Evolutionary conservation across 306 rosid species (phyloP), one percentile per base, ranked within the genome.

Genomic region (Sicyos edulis): DNA sequence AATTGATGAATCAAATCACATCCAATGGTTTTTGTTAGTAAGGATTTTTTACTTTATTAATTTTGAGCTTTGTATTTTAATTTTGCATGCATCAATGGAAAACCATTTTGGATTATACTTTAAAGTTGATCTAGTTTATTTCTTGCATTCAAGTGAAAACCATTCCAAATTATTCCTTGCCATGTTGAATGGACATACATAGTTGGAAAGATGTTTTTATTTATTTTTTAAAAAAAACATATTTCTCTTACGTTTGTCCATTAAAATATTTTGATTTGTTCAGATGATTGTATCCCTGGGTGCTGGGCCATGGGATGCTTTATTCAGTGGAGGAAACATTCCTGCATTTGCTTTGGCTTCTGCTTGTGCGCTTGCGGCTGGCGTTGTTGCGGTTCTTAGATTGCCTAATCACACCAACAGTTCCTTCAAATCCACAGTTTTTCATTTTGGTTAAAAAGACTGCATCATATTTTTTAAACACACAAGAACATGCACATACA

Each of bases 301-400:
- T 51, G 88, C 90, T 75, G 97, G 96, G 74, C 97, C 97, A 26
- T 92, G 97, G 96, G 97, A 92, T 85, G 97, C 95, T 45, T 83
- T 92, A 79, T 92, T 89, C 77, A 96, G 92, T 7, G 97, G 97
- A 37, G 97, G 97, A 78, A 92, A 92, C 77, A 72, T 85, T 75
- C 96, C 97, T 50, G 97, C 96, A 59, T 92, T 92, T 80, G 96
- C 85, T 76, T 83, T 92, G 83, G 93, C 97, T 44, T 86, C 97
- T 16, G 0, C 88, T 1, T 75, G 84, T 70, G 96, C 95, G 24
- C 88, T 92, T 64, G 91, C 82, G 10, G 96, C 88, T 19, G 97
- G 89, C 68, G 61, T 92, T 72, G 66, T 87, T 42, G 97, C 97
- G 50, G 32, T 74, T 80, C 92, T 77, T 54, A 79, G 83, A 77